Evolutionary conservation across 495 filamentous ascomycete genomes (phyloP).

Genomic region (Penicillium macrosclerotiorum): DNA sequence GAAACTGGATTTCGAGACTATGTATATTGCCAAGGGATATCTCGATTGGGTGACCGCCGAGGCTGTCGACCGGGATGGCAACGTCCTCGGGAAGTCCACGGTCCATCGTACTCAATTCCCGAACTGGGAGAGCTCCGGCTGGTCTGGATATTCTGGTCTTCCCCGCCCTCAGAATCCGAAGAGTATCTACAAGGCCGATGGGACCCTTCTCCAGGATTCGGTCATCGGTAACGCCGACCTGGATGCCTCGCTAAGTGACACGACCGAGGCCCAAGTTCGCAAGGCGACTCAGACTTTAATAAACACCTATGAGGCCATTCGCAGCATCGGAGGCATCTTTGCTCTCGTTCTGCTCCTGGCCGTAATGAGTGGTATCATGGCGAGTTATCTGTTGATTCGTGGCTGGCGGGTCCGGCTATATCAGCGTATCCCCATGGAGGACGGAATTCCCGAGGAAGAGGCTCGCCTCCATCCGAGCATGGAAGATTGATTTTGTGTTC

Average conservation of each 20-base stretch:
- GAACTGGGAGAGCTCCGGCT: slow-evolving; percentile 20
- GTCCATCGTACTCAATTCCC: slow-evolving; percentile 21
- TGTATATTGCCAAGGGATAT: slow-evolving; percentile 31
- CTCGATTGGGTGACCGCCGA: slow-evolving; percentile 51
- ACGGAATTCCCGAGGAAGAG: slow-evolving; percentile 14
- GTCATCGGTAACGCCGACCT: not conserved
- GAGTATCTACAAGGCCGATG: slow-evolving; percentile 1
- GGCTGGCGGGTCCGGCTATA: slow-evolving; percentile 31
- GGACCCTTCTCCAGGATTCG: not conserved
- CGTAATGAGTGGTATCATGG: slow-evolving; percentile 20
- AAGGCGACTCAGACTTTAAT: slow-evolving; percentile 21
- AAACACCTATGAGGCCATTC: slow-evolving; percentile 18
- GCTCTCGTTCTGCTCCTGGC: slow-evolving; percentile 22
- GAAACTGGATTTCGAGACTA: slow-evolving; percentile 31
- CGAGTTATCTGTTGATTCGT: slow-evolving; percentile 21
- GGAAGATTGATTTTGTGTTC: slow-evolving; percentile 13
- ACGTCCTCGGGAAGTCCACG: slow-evolving; percentile 17
- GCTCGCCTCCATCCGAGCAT: slow-evolving; percentile 10
- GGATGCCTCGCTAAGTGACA: slow-evolving; percentile 3
- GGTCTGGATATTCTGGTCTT: slow-evolving; percentile 3
- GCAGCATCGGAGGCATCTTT: slow-evolving; percentile 22
- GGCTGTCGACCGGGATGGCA: slow-evolving; percentile 23
- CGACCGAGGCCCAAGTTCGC: slow-evolving; percentile 14
- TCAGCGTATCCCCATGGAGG: slow-evolving; percentile 15
- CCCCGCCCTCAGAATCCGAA: slow-evolving; percentile 21